Evolutionary conservation across 176 grass and related monocot species (phyloP), one percentile per base, ranked within the genome.

Genomic region (Avena atlantica): DNA sequence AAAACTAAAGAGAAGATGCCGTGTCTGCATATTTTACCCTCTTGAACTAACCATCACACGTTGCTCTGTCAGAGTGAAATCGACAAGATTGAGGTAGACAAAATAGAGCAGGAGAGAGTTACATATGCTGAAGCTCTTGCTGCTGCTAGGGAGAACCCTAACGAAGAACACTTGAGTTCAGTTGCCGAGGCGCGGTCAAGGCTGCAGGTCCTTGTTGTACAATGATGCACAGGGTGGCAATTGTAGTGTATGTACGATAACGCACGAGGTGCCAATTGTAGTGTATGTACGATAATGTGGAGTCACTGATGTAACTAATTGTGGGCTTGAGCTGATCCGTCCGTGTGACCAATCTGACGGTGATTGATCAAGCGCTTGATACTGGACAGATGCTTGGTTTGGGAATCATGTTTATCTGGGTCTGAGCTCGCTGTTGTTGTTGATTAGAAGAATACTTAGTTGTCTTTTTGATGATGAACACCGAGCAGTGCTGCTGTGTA

Each of bases 141-240:
- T 37, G 97, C 92, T 36, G 94, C 92, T 36, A 94, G 93, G 80
- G 94, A 94, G 76, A 93, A 97, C 49, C 97, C 92, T 12, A 92
- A 88, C 23, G 94, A 97, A 48, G 94, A 97, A 49, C 90, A 81
- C 12, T 48, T 99, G 70, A 80, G 82, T 83, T 77, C 82, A 75
- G 94, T 86, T 25, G 87, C 87, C 0, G 85, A 99, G 83, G 97
- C 97, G 1, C 89, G 97, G 55, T 79, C 71, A 78, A 96, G 81
- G 79, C 80, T 99, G 21, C 87, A 89, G 83, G 85, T 87, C 63
- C 79, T 99, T 44, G 73, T 99, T 74, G 73, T 94, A 72, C 80
- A 87, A 70, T 94, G 53, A 53, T 78, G 42, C 45, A 48, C 45
- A 36, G 63, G 25, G 45, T 16, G 81, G 29, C 61, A 27, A 44